These are phyloP conservation scores for Aegilops speltoides DNA, from an alignment of 176 grass and related monocot species.

Conservation along the genomic window DNA sequence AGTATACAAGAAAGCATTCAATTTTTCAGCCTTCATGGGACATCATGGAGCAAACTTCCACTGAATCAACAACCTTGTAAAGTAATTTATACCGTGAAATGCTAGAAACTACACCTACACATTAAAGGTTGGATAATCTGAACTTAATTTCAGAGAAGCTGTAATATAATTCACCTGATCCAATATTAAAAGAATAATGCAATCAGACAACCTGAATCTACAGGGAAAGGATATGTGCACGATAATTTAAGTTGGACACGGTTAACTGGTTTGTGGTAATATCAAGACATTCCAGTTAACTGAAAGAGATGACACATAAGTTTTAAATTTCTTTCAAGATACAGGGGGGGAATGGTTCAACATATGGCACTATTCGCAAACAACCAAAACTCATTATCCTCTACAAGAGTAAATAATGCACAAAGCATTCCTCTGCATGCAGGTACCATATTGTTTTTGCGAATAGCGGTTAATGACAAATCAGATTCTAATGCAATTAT, in stretches of 20 bases:
- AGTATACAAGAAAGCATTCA: not conserved
- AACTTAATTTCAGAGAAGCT: not conserved
- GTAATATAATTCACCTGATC: not conserved
- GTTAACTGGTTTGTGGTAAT: not conserved
- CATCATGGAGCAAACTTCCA: conserved; percentile 3
- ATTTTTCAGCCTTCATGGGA: not conserved
- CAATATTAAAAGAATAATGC: not conserved
- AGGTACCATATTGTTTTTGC: not conserved
- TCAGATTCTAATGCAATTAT: not conserved
- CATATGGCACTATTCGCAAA: not conserved
- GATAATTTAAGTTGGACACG: not conserved
- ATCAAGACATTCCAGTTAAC: not conserved
- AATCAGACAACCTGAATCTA: not conserved
- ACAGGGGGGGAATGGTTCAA: not conserved
- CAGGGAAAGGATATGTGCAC: not conserved
- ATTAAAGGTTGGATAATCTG: not conserved
- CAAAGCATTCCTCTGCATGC: not conserved
- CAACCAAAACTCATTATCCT: not conserved
- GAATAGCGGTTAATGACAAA: not conserved
- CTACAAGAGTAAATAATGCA: not conserved
- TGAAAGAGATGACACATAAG: not conserved
- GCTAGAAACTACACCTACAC: not conserved
- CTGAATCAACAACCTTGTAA: not conserved
- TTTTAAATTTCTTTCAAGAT: not conserved
- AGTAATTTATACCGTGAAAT: not conserved